A percentile compares a stretch with the other conserved stretches of the same genome.
Conservation (phyloP, 768 basidiomycete genomes). For the Suillus variegatus region DNA sequence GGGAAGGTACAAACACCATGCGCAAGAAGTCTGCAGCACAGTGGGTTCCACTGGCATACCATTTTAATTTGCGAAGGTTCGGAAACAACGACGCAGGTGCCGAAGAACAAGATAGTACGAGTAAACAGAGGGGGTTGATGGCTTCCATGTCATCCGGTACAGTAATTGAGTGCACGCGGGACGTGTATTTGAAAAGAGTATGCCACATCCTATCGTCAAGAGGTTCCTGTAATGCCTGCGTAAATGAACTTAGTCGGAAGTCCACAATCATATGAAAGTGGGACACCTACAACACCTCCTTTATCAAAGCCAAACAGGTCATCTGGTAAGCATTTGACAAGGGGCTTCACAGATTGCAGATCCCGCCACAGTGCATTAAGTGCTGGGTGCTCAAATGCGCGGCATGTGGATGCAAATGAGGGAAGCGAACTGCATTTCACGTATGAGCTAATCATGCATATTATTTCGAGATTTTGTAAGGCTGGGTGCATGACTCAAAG, state of each 20-base stretch:
- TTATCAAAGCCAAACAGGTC: background rate
- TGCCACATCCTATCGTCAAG: background rate
- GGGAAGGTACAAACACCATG: conserved; percentile 22
- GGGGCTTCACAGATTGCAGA: conserved; percentile 22
- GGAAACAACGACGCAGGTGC: conserved; percentile 20
- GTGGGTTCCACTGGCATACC: conserved; percentile 23
- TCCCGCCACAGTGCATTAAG: conserved; percentile 27
- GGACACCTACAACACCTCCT: background rate
- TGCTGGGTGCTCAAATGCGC: conserved; percentile 16
- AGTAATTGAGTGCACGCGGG: background rate
- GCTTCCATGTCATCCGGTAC: background rate
- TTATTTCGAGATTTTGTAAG: background rate
- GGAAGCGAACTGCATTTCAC: background rate
- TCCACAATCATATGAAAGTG: background rate
- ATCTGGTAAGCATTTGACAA: conserved; percentile 11
- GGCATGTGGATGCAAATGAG: background rate
- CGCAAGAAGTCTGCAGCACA: conserved; percentile 24
- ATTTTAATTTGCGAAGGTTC: conserved; percentile 19
- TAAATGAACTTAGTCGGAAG: background rate
- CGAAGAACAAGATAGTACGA: conserved; percentile 18
- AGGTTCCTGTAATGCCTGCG: background rate
- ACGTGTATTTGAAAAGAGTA: background rate
- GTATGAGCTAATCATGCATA: background rate
- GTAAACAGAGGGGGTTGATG: background rate
- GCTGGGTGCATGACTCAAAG: background rate